Evolutionary conservation across 2,329 filamentous ascomycete genomes (phyloP).

Genomic region (Arthrobotrys sphaeroides): DNA sequence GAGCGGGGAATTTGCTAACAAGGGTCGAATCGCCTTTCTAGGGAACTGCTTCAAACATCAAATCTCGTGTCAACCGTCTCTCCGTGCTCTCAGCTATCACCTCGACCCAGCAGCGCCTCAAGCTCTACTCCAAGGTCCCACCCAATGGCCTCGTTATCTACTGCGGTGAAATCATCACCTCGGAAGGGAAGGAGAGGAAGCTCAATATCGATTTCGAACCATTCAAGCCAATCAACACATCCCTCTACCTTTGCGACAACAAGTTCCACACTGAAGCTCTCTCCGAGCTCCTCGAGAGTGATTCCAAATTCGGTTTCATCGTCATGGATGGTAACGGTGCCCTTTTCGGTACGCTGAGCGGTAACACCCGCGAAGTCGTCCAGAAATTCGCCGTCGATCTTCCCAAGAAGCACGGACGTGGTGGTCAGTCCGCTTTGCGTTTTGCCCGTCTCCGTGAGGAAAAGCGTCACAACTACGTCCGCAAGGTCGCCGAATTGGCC

Average conservation of each 20-base stretch:
- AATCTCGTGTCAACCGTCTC: constrained; percentile 97
- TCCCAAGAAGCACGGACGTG: constrained; percentile 99
- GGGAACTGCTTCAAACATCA: constrained; percentile 99
- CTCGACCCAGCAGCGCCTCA: constrained; percentile 97
- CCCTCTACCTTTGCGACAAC: constrained; percentile 99
- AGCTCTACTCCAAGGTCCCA: constrained; percentile 98
- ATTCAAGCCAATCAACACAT: constrained; percentile 99
- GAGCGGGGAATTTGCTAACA: constrained; percentile 57
- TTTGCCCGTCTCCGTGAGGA: constrained; percentile 99
- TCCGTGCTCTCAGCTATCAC: constrained; percentile 98
- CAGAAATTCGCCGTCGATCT: constrained; percentile 99
- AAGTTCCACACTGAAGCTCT: constrained; percentile 99
- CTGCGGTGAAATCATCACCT: constrained; percentile 99
- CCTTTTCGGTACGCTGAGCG: constrained; percentile 93
- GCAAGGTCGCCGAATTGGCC: constrained; percentile 96
- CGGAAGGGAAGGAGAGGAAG: constrained; percentile 98
- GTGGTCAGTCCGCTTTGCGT: constrained; percentile 99
- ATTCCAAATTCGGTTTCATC: constrained; percentile 99
- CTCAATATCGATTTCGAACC: constrained; percentile 99
- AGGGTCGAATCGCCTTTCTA: constrained; percentile 60
- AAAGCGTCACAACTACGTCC: constrained; percentile 99
- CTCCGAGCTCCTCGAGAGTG: constrained; percentile 95
- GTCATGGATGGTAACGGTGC: constrained; percentile 99
- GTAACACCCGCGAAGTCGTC: constrained; percentile 94
- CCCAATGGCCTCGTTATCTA: constrained; percentile 98